Evolutionary conservation across 176 grass and related monocot genomes (phyloP).

Genomic region (Cenchrus purpureus): DNA sequence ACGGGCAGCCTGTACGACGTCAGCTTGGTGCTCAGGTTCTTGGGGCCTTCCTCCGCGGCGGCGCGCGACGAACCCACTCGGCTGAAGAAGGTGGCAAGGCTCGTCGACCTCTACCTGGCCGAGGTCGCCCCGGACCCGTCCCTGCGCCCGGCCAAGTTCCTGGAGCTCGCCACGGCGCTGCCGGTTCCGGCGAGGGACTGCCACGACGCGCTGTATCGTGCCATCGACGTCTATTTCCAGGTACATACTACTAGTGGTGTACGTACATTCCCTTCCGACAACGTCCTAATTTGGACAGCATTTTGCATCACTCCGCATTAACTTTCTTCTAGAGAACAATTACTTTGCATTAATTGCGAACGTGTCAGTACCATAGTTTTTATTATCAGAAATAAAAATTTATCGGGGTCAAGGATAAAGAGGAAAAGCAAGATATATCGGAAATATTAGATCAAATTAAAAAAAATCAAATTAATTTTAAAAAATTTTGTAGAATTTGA

Average conservation of each 20-base stretch:
- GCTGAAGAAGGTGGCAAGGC: slow-evolving; percentile 70
- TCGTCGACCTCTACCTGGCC: slow-evolving; percentile 84
- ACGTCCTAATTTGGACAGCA: neutral
- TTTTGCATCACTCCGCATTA: slow-evolving; percentile 10
- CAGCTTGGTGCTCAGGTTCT: slow-evolving; percentile 65
- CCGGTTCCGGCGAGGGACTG: slow-evolving; percentile 74
- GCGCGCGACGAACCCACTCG: slow-evolving; percentile 24
- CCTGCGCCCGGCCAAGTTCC: slow-evolving; percentile 68
- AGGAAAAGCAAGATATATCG: too few relatives aligned
- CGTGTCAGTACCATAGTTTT: neutral
- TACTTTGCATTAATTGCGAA: slow-evolving; percentile 23
- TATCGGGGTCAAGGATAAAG: too few relatives aligned
- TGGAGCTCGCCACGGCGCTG: slow-evolving; percentile 64
- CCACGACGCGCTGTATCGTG: slow-evolving; percentile 85
- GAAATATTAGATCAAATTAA: too few relatives aligned
- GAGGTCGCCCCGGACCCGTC: slow-evolving; percentile 86
- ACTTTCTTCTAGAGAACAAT: neutral
- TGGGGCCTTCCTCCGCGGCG: slow-evolving; percentile 61
- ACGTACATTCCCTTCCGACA: slow-evolving; percentile 20
- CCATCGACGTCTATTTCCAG: slow-evolving; percentile 92
- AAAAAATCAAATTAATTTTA: too few relatives aligned
- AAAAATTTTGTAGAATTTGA: too few relatives aligned
- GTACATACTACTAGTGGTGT: slow-evolving; percentile 11
- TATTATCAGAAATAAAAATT: too few relatives aligned
- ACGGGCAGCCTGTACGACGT: slow-evolving; percentile 77